phyloP scores from a whole-genome alignment of 768 basidiomycete genomes.

The Postia placenta region DNA sequence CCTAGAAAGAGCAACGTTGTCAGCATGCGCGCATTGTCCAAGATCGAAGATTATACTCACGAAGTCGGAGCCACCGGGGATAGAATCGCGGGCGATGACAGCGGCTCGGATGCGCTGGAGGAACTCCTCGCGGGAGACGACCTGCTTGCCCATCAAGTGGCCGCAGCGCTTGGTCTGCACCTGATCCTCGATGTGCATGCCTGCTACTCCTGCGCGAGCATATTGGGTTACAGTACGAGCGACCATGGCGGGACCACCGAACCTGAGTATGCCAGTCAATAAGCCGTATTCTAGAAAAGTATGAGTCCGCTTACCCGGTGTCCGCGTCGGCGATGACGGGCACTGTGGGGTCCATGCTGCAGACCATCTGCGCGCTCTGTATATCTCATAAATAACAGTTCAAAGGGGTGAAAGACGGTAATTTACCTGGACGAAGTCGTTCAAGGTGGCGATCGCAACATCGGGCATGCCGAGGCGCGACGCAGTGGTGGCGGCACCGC shows the following conservation, averaged over 20 bases:
- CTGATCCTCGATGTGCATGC: conserved; percentile 76
- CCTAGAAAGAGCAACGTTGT: conserved; percentile 25
- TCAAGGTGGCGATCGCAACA: conserved; percentile 70
- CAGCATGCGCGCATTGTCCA: not conserved
- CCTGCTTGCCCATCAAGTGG: conserved; percentile 75
- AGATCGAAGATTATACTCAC: conserved; percentile 29
- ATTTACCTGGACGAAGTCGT: conserved; percentile 62
- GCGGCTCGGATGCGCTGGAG: conserved; percentile 71
- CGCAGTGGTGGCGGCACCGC: conserved; percentile 76
- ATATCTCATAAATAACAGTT: conserved; percentile 1
- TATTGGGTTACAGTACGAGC: conserved; percentile 74
- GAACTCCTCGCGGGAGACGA: conserved; percentile 74
- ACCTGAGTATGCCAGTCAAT: conserved; percentile 29
- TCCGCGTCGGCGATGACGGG: conserved; percentile 80
- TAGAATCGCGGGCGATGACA: conserved; percentile 67
- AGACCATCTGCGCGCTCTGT: conserved; percentile 65
- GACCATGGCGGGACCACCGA: conserved; percentile 71
- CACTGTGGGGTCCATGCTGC: conserved; percentile 52
- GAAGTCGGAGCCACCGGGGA: conserved; percentile 72
- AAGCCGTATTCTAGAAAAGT: conserved; percentile 17
- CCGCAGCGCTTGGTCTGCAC: conserved; percentile 81
- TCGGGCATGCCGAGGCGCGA: conserved; percentile 77
- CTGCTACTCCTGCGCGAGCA: conserved; percentile 63
- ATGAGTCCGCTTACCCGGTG: conserved; percentile 47
- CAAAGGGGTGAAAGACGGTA: conserved; percentile 4